Percentiles rank a stretch among this genome's conserved stretches.
Evolutionary conservation across 2,329 filamentous ascomycete genomes (phyloP).

Genomic region (Immersiporthe knoxdaviesiana): DNA sequence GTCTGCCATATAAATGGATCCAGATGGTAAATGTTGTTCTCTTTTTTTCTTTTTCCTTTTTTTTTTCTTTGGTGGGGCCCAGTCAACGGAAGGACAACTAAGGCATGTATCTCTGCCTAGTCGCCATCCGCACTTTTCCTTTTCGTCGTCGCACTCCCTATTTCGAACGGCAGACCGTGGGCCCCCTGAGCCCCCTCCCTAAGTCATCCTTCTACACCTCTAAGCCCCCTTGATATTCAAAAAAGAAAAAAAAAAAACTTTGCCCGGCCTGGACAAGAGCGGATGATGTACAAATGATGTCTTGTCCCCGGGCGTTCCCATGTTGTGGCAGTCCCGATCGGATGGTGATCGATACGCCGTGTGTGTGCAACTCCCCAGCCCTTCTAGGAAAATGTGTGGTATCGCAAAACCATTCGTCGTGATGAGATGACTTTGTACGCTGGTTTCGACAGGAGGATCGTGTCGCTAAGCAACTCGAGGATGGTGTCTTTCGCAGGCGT

Average conservation of each 20-base stretch:
- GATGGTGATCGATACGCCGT: constrained; percentile 15
- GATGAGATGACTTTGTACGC: constrained; percentile 25
- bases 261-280: background rate
- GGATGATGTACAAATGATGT: constrained; percentile 23
- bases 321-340: constrained; percentile 14
- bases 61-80: background rate
- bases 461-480: constrained; percentile 17
- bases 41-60: background rate
- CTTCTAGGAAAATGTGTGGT: constrained; percentile 26
- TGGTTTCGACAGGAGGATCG: constrained; percentile 13
- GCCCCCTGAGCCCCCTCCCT: constrained; percentile 24
- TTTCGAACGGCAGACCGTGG: constrained; percentile 24
- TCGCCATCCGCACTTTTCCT: background rate
- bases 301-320: constrained; percentile 18
- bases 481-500: constrained; percentile 16
- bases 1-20: background rate
- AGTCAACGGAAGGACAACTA: background rate
- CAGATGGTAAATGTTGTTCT: background rate
- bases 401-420: constrained; percentile 31
- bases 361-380: constrained; percentile 9
- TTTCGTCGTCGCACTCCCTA: constrained; percentile 8
- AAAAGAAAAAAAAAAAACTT: constrained; percentile 10
- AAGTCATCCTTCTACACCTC: constrained; percentile 16
- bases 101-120: background rate
- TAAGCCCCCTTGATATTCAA: constrained; percentile 17